A percentile compares a stretch with the other conserved stretches of the same genome.
Conservation (phyloP, 345 rosid genomes). For the Hypericum androsaemum region DNA sequence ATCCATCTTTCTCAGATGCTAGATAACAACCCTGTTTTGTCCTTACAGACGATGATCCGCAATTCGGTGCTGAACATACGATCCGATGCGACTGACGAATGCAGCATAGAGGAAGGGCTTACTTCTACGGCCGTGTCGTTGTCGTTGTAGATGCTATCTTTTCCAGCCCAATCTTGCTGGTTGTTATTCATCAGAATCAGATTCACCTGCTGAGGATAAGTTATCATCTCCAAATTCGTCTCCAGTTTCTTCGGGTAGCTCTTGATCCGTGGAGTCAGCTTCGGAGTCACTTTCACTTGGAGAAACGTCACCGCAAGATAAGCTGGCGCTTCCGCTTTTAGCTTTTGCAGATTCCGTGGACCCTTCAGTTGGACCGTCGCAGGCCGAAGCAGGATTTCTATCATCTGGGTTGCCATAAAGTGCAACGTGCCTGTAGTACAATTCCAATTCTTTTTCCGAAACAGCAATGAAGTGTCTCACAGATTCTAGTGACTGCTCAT, state of each 20-base stretch:
- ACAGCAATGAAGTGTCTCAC: constrained; percentile 67
- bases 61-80: too few species aligned
- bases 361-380: constrained; percentile 28
- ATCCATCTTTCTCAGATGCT: too few species aligned
- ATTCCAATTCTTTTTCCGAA: constrained; percentile 74
- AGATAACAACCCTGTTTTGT: too few species aligned
- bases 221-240: constrained; percentile 17
- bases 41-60: too few species aligned
- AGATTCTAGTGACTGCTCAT: constrained; percentile 80
- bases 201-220: constrained; percentile 18
- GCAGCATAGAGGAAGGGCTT: too few species aligned
- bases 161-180: too few species aligned
- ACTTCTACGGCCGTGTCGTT: too few species aligned
- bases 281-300: constrained; percentile 19
- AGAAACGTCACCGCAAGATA: constrained; percentile 7
- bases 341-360: constrained; percentile 20
- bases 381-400: constrained; percentile 42
- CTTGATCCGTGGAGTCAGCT: constrained; percentile 15
- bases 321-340: constrained; percentile 12
- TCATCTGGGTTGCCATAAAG: constrained; percentile 61
- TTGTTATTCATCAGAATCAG: constrained; percentile 17
- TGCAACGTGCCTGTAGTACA: constrained; percentile 60
- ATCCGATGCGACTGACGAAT: too few species aligned
- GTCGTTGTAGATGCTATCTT: too few species aligned
- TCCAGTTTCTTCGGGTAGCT: constrained; percentile 23